phyloP scores from a whole-genome alignment of 805 yeast species.

The Nakazawaea anatomiae region DNA sequence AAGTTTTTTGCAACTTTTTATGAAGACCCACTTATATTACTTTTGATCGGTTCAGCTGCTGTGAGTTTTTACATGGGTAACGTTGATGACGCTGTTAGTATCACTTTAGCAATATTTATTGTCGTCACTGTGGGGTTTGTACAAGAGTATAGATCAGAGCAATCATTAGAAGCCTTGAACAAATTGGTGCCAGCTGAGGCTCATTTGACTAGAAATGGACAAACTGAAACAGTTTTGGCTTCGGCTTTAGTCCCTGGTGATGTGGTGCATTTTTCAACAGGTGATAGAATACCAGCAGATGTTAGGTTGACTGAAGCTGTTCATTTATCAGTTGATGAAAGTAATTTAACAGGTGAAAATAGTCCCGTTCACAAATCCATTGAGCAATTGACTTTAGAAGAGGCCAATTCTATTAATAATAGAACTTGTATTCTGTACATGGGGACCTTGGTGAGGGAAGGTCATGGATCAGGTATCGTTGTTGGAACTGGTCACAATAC shows the following conservation, averaged over 20 bases:
- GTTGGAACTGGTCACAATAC: conserved; percentile 86
- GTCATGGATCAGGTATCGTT: conserved; percentile 91
- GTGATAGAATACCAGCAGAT: conserved; percentile 97
- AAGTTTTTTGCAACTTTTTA: conserved; percentile 78
- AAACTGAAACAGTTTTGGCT: conserved; percentile 78
- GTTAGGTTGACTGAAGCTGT: conserved; percentile 73
- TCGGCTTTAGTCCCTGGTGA: conserved; percentile 93
- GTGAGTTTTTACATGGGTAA: conserved; percentile 92
- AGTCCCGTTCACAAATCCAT: conserved; percentile 70
- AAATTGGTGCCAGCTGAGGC: conserved; percentile 96
- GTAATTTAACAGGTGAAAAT: conserved; percentile 93
- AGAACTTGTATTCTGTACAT: conserved; percentile 82
- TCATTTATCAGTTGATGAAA: conserved; percentile 84
- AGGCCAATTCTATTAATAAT: conserved; percentile 52
- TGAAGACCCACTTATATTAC: conserved; percentile 84
- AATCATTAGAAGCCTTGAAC: conserved; percentile 87
- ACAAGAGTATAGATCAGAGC: conserved; percentile 94
- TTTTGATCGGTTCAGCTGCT: conserved; percentile 85
- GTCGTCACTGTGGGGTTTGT: conserved; percentile 97
- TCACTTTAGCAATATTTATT: conserved; percentile 84
- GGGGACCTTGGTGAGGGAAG: conserved; percentile 97
- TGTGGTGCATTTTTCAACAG: conserved; percentile 80
- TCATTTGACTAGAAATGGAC: conserved; percentile 78
- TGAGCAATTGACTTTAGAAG: conserved; percentile 34
- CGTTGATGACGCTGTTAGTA: conserved; percentile 90